Conservation (phyloP, 768 basidiomycete species). For the Termitomyces heimii region DNA sequence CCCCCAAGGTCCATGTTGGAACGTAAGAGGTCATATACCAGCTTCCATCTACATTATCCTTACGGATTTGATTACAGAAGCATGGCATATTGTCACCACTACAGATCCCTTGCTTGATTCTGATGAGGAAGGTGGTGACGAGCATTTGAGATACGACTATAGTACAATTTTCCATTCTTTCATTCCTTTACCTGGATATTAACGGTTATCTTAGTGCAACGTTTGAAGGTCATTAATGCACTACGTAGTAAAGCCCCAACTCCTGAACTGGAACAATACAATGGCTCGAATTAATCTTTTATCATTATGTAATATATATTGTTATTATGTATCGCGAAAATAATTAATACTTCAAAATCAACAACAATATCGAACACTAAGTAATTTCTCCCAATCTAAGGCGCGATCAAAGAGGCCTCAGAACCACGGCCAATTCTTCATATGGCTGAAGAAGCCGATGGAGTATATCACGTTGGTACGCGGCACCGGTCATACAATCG, state of each 20-base stretch:
- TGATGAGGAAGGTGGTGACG: constrained; percentile 64
- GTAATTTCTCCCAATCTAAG: too few relatives aligned
- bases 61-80: constrained; percentile 39
- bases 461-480: constrained; percentile 47
- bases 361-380: too few relatives aligned
- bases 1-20: constrained; percentile 54
- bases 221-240: constrained; percentile 54
- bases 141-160: constrained; percentile 60
- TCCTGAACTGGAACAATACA: constrained; percentile 35
- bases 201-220: constrained; percentile 37
- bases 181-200: constrained; percentile 4
- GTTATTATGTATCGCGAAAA: background rate
- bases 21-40: constrained; percentile 37
- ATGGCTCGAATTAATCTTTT: background rate
- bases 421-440: background rate
- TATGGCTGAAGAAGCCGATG: constrained; percentile 12
- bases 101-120: constrained; percentile 74
- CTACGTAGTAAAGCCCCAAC: constrained; percentile 53
- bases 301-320: constrained; percentile 15
- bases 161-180: constrained; percentile 30
- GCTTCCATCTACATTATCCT: background rate
- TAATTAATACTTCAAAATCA: background rate
- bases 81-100: constrained; percentile 53
- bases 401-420: too few relatives aligned
- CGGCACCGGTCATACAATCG: background rate